These are phyloP conservation scores for Ophiorrhiza pumila DNA, from an alignment of 257 asterid species.

Conservation along the genomic window DNA sequence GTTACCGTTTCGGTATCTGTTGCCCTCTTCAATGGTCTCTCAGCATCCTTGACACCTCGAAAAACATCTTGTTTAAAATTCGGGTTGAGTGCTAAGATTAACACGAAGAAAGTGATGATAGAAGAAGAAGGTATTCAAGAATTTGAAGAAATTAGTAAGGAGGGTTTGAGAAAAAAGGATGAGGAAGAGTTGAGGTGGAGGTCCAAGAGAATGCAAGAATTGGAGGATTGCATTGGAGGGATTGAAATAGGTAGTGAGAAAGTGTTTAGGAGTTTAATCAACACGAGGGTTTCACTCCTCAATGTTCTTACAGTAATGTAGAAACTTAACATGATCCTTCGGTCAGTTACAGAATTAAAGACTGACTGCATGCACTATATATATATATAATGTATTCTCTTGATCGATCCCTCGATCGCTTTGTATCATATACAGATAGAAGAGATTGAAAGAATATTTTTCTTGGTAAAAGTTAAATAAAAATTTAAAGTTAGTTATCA, in stretches of 20 bases:
- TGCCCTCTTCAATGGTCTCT: conserved; percentile 48
- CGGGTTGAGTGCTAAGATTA: conserved; percentile 27
- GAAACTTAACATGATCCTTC: not conserved
- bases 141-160: conserved; percentile 37
- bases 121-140: conserved; percentile 51
- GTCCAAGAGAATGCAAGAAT: conserved; percentile 49
- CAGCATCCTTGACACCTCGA: conserved; percentile 41
- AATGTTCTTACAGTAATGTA: conserved; percentile 41
- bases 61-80: conserved; percentile 41
- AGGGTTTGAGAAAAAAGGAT: conserved; percentile 36
- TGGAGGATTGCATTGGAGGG: conserved; percentile 57
- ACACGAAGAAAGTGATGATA: conserved; percentile 32
- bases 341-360: too few relatives aligned
- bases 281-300: conserved; percentile 74
- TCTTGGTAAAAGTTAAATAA: too few relatives aligned
- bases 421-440: too few relatives aligned
- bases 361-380: too few relatives aligned
- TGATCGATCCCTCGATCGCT: too few relatives aligned
- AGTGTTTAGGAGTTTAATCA: conserved; percentile 73
- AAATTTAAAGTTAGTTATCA: too few relatives aligned
- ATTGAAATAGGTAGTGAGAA: conserved; percentile 62
- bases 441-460: too few relatives aligned
- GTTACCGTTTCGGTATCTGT: conserved; percentile 48
- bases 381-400: too few relatives aligned
- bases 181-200: conserved; percentile 50